Evolutionary conservation across 176 grass and related monocot genomes (phyloP).

Genomic region (Triticum aestivum): DNA sequence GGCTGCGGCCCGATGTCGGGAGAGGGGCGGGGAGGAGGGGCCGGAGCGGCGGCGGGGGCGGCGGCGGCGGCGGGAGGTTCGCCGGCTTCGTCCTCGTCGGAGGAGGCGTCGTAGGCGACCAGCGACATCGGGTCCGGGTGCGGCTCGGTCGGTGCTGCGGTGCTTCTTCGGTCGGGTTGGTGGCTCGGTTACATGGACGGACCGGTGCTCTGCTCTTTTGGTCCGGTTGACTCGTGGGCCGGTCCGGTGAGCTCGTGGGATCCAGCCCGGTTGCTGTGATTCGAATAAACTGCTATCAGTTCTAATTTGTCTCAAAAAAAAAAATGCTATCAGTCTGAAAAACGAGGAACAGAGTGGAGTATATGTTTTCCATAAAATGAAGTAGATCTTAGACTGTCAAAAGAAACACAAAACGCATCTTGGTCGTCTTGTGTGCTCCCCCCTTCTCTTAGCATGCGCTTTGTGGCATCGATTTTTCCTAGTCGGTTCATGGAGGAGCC

Average conservation of each 20-base stretch:
- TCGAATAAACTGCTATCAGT: no score
- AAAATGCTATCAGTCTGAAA: no score
- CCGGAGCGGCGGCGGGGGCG: background rate
- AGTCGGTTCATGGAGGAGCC: no score
- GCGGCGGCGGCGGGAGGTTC: background rate
- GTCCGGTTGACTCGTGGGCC: background rate
- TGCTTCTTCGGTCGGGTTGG: background rate
- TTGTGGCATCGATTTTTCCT: no score
- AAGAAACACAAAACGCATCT: no score
- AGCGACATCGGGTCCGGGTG: conserved; percentile 44
- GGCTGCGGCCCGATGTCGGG: conserved; percentile 27
- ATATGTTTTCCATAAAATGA: no score
- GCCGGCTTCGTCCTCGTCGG: conserved; percentile 59
- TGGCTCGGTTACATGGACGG: no score
- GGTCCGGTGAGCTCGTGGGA: background rate
- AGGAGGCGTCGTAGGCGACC: conserved; percentile 64
- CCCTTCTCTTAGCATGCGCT: no score
- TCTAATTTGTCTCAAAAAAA: no score
- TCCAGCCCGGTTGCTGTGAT: background rate
- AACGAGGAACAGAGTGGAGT: no score
- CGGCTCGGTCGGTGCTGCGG: background rate
- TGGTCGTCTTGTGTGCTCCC: no score
- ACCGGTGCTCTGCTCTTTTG: background rate
- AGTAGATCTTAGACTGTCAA: no score
- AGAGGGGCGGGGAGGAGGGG: background rate